Evolutionary conservation across 495 filamentous ascomycete species (phyloP), one percentile per base, ranked within the genome.

Genomic region (Tuber microsphaerosporum): DNA sequence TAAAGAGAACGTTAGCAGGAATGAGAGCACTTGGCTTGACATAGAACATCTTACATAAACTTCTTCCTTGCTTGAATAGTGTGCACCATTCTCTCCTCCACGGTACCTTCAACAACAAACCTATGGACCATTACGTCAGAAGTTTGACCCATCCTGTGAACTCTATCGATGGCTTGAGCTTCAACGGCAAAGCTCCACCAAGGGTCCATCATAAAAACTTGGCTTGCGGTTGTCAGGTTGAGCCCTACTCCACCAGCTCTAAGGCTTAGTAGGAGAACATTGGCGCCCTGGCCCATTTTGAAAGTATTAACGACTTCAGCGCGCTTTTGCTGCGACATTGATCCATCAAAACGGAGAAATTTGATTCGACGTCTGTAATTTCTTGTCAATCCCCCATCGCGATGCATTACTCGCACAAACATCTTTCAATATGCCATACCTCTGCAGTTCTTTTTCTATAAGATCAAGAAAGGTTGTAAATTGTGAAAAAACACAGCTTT

Each of bases 121-220:
- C 95, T 86, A 73, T 89, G 89, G 5, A 99, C 94, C 65, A 87
- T 89, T 1, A 99, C 95, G 82, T 94, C 92, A 44, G 90, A 88
- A 44, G 90, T 88, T 83, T 99, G 96, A 0, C 96, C 96, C 94
- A 99, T 97, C 14, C 96, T 89, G 85, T 99, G 96, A n/a, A 99
- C 94, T 6, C 96, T 91, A 85, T 99, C 96, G 78, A 99, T 97
- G 39, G 96, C 96, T 83, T 99, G 96, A 16, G 94, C 93, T 84
- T 99, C 96, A 39, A 98, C 90, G 5, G 96, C 94, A 83, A 92
- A 97, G 77, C 92, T 95, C 96, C 96, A 99, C 96, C 96, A 99
- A 0, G 96, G 94, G 84, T 99, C 96, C 94, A 97, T 97, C 91
- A 99, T 93, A 83, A 91, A 97, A 17, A 98, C 96, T 73, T 92